Evolutionary conservation across 2,329 filamentous ascomycete species (phyloP).

Genomic region (Colletotrichum sojae): DNA sequence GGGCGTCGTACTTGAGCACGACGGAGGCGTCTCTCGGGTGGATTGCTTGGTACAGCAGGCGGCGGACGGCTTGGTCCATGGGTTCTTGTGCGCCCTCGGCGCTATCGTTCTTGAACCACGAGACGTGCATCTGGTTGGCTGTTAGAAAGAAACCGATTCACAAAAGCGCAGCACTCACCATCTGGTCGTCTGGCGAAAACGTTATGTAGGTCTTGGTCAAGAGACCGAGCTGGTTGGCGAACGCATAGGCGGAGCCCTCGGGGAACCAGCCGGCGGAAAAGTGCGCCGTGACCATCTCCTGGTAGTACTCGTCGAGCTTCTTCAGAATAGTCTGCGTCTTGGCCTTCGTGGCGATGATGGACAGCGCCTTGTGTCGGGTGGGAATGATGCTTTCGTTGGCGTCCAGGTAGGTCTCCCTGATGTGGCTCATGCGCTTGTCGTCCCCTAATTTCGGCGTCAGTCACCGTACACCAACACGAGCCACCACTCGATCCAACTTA

Average conservation of each 20-base stretch:
- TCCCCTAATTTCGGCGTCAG: slow-evolving; percentile 25
- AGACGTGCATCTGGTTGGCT: slow-evolving; percentile 40
- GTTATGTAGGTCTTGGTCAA: slow-evolving; percentile 50
- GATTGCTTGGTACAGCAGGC: slow-evolving; percentile 35
- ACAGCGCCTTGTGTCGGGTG: slow-evolving; percentile 41
- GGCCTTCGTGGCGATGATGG: slow-evolving; percentile 53
- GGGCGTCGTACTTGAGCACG: not conserved
- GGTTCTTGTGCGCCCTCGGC: slow-evolving; percentile 31
- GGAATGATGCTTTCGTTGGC: slow-evolving; percentile 55
- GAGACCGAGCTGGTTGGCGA: slow-evolving; percentile 54
- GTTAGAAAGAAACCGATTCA: not conserved
- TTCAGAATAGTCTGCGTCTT: slow-evolving; percentile 53
- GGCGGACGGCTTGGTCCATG: slow-evolving; percentile 40
- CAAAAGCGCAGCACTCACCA: slow-evolving; percentile 1
- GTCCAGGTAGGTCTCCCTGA: slow-evolving; percentile 47
- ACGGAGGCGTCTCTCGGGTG: slow-evolving; percentile 4
- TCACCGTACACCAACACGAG: not conserved
- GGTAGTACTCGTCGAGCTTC: slow-evolving; percentile 39
- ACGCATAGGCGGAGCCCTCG: slow-evolving; percentile 42
- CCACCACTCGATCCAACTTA: slow-evolving; percentile 4
- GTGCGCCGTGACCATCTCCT: slow-evolving; percentile 35
- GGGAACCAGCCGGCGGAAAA: slow-evolving; percentile 47
- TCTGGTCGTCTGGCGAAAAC: not conserved
- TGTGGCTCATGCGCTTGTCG: slow-evolving; percentile 6
- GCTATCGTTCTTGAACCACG: slow-evolving; percentile 20